Evolutionary conservation across 2,329 filamentous ascomycete genomes (phyloP).

Genomic region (Ophiostoma fasciatum): DNA sequence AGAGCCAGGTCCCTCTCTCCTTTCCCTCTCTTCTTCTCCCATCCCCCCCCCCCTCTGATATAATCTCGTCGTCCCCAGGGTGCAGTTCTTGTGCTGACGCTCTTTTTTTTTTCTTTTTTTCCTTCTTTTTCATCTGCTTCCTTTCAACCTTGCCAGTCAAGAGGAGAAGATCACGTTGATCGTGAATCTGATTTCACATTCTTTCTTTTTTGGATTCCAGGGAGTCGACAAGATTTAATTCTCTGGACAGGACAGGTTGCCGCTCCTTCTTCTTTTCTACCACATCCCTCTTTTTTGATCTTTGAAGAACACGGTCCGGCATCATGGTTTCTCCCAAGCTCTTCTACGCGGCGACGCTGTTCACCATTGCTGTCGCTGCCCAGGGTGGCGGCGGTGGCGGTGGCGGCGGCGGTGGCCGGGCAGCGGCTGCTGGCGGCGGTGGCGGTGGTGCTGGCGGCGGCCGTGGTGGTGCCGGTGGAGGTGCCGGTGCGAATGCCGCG

Average conservation of each 20-base stretch:
- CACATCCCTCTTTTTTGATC: neutral
- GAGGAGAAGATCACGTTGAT: constrained; percentile 19
- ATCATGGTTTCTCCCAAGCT: constrained; percentile 17
- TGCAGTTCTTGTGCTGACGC: constrained; percentile 3
- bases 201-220: constrained; percentile 8
- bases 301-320: neutral
- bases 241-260: constrained; percentile 7
- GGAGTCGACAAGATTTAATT: constrained; percentile 4
- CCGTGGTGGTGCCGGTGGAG: neutral
- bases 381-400: constrained; percentile 10
- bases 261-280: constrained; percentile 5
- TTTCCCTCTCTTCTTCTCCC: constrained; percentile 7
- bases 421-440: too few relatives aligned
- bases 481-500: neutral
- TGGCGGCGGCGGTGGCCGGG: neutral
- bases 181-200: constrained; percentile 15
- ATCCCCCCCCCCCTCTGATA: constrained; percentile 8
- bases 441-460: neutral
- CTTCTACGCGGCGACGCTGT: constrained; percentile 16
- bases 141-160: constrained; percentile 15
- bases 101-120: constrained; percentile 9
- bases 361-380: constrained; percentile 15
- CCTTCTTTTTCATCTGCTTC: constrained; percentile 5
- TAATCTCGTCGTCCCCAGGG: constrained; percentile 7
- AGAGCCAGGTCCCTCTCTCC: constrained; percentile 4